Conservation (phyloP, 306 rosid genomes). For the Pyrus betulifolia region DNA sequence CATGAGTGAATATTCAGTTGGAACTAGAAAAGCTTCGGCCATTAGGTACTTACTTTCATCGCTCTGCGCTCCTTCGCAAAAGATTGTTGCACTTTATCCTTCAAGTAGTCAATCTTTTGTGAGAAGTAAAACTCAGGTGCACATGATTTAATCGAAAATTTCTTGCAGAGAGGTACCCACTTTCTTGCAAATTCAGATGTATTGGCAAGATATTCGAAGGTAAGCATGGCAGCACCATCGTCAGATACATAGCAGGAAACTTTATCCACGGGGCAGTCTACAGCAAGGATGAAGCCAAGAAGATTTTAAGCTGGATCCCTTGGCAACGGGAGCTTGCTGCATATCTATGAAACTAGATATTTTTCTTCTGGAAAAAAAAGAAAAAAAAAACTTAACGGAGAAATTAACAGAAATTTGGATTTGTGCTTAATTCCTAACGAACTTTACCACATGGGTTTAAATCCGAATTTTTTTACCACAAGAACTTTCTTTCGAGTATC, state of each 20-base stretch:
- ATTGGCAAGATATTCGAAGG: slow-evolving; percentile 83
- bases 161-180: slow-evolving; percentile 95
- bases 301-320: too few relatives aligned
- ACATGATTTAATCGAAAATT: slow-evolving; percentile 73
- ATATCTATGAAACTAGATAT: too few relatives aligned
- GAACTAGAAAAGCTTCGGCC: slow-evolving; percentile 9
- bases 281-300: slow-evolving; percentile 54
- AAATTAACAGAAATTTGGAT: too few relatives aligned
- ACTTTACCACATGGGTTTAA: too few relatives aligned
- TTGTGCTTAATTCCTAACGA: too few relatives aligned
- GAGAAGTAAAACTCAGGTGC: slow-evolving; percentile 98
- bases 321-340: too few relatives aligned
- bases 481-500: too few relatives aligned
- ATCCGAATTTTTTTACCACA: too few relatives aligned
- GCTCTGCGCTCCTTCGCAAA: slow-evolving; percentile 98
- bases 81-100: slow-evolving; percentile 91
- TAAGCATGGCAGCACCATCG: slow-evolving; percentile 97
- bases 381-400: too few relatives aligned
- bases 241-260: slow-evolving; percentile 96
- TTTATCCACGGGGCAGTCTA: slow-evolving; percentile 86
- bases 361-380: too few relatives aligned
- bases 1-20: not conserved
- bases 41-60: slow-evolving; percentile 65
- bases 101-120: slow-evolving; percentile 91
- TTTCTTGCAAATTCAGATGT: slow-evolving; percentile 91